Conservation (phyloP, 2,329 filamentous ascomycete species). For the Shiraia sp. region DNA sequence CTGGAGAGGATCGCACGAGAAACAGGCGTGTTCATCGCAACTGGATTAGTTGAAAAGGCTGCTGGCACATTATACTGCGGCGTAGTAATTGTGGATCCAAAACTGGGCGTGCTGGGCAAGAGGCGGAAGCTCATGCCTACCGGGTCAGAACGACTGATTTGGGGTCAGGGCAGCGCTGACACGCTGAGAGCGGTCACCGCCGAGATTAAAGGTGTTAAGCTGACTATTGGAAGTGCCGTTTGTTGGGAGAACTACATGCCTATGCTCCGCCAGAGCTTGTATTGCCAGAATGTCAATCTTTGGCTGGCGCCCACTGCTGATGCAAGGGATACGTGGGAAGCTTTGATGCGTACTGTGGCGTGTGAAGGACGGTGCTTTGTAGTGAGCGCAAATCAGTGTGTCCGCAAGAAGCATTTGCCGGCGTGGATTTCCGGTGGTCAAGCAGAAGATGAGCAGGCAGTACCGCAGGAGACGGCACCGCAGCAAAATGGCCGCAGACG, state of each 20-base stretch:
- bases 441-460: constrained; percentile 2
- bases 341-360: constrained; percentile 79
- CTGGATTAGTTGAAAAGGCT: constrained; percentile 76
- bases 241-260: constrained; percentile 99
- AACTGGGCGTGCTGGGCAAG: constrained; percentile 75
- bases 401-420: constrained; percentile 62
- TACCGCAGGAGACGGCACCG: background rate
- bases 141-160: constrained; percentile 79
- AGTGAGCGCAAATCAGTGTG: constrained; percentile 82
- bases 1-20: constrained; percentile 76
- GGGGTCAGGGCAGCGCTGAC: constrained; percentile 81
- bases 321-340: constrained; percentile 77
- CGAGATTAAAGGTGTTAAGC: constrained; percentile 73
- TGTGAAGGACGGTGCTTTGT: constrained; percentile 85
- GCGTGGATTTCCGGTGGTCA: constrained; percentile 54
- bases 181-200: constrained; percentile 81
- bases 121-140: constrained; percentile 93
- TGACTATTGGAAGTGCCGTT: constrained; percentile 85
- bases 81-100: constrained; percentile 80
- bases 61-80: constrained; percentile 85
- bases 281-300: constrained; percentile 87
- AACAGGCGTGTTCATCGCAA: constrained; percentile 80
- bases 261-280: constrained; percentile 78
- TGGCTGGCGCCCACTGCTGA: constrained; percentile 92
- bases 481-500: constrained; percentile 28